Evolutionary conservation across 2,329 filamentous ascomycete genomes (phyloP).

Genomic region (Colletotrichum spinosum): DNA sequence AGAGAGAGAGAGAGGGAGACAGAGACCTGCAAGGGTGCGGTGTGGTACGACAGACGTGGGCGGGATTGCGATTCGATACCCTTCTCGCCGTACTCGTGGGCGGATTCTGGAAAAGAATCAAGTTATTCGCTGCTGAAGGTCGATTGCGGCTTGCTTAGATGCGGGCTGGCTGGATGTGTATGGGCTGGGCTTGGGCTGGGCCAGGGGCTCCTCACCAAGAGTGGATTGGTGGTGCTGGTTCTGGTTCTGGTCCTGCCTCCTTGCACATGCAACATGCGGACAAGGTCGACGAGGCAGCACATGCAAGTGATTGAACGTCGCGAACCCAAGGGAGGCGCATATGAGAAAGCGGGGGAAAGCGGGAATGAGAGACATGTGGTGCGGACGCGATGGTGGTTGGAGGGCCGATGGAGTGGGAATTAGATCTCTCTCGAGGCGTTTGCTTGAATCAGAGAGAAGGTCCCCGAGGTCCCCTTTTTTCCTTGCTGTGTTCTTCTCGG

Average conservation of each 20-base stretch:
- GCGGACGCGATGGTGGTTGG: constrained; percentile 8
- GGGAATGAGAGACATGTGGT: constrained; percentile 10
- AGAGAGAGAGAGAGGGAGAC: too few relatives aligned
- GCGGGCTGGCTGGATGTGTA: too few relatives aligned
- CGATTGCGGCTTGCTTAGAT: too few relatives aligned
- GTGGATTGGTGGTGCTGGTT: too few relatives aligned
- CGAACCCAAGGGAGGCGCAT: constrained; percentile 2
- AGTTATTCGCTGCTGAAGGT: too few relatives aligned
- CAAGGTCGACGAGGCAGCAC: constrained; percentile 19
- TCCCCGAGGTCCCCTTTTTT: too few relatives aligned
- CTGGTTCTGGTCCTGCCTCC: background rate
- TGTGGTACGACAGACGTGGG: background rate
- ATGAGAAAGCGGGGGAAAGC: constrained; percentile 17
- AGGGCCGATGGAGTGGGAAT: background rate
- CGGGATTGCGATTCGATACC: background rate
- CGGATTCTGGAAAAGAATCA: too few relatives aligned
- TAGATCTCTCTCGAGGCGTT: constrained; percentile 7
- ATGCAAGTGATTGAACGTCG: constrained; percentile 21
- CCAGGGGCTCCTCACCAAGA: too few relatives aligned
- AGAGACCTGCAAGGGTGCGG: too few relatives aligned
- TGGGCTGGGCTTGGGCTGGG: background rate
- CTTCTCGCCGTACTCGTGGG: too few relatives aligned
- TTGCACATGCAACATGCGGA: constrained; percentile 23
- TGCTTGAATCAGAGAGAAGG: background rate
- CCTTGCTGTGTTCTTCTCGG: too few relatives aligned